phyloP scores from a whole-genome alignment of 495 filamentous ascomycete genomes.

The Xylaria acuta region DNA sequence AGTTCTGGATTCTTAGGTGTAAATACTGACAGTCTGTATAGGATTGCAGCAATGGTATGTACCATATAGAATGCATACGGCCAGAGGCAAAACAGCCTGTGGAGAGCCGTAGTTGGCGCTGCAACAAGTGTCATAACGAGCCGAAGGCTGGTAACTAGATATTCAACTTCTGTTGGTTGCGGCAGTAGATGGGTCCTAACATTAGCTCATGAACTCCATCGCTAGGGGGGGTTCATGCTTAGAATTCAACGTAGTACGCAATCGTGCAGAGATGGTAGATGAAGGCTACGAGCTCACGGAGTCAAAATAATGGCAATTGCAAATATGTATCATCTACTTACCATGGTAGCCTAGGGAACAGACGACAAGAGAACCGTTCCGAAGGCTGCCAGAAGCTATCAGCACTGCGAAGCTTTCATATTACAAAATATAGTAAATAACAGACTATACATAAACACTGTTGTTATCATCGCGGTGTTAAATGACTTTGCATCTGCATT shows the following conservation, averaged over 20 bases:
- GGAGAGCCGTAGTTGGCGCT: conserved; percentile 36
- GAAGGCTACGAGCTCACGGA: not conserved
- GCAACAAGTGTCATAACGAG: conserved; percentile 36
- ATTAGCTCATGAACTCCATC: not conserved
- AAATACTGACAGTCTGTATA: conserved; percentile 34
- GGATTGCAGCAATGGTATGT: conserved; percentile 45
- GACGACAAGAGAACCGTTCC: not conserved
- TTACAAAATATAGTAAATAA: conserved; percentile 21
- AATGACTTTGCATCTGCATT: not conserved
- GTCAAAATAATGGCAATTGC: not conserved
- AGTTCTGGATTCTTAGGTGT: not conserved
- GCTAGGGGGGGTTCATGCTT: not conserved
- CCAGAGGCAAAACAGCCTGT: conserved; percentile 31
- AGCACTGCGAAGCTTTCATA: not conserved
- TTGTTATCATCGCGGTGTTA: not conserved
- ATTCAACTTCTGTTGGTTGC: not conserved
- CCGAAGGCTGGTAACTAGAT: not conserved
- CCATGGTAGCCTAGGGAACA: conserved; percentile 8
- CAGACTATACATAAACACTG: not conserved
- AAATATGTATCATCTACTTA: conserved; percentile 16
- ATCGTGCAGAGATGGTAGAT: conserved; percentile 12
- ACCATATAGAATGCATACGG: conserved; percentile 39
- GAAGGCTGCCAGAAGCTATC: not conserved
- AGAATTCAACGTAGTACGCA: not conserved
- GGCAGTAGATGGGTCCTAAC: not conserved